Evolutionary conservation across 1,139 yeast genomes (phyloP).

Genomic region (Saccharomyces hybrid): DNA sequence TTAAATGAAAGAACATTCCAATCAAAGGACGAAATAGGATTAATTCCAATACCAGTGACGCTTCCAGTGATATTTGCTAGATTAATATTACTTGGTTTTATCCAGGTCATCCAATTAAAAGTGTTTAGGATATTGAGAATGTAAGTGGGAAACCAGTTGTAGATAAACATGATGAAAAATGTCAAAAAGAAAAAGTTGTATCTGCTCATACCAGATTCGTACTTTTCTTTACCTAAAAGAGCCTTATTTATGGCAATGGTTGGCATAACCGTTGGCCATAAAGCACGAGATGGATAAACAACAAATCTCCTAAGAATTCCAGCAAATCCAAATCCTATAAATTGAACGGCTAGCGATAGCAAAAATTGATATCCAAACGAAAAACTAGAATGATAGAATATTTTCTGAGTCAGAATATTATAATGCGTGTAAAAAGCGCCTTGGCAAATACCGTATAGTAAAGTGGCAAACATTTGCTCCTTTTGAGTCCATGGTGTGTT

Average conservation of each 20-base stretch:
- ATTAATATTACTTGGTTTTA: constrained; percentile 45
- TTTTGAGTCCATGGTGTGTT: constrained; percentile 62
- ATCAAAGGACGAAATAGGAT: constrained; percentile 47
- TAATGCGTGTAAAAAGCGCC: constrained; percentile 39
- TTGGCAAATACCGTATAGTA: constrained; percentile 39
- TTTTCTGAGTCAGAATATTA: constrained; percentile 41
- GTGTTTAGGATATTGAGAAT: constrained; percentile 17
- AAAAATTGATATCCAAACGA: constrained; percentile 45
- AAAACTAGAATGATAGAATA: constrained; percentile 38
- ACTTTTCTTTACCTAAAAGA: constrained; percentile 38
- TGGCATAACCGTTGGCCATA: constrained; percentile 54
- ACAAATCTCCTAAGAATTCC: constrained; percentile 52
- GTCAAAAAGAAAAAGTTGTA: constrained; percentile 40
- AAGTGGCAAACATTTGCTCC: constrained; percentile 59
- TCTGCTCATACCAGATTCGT: constrained; percentile 42
- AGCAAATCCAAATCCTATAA: constrained; percentile 57
- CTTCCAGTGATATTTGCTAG: constrained; percentile 51
- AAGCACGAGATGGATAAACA: constrained; percentile 47
- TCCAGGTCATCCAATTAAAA: constrained; percentile 64
- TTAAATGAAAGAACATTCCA: constrained; percentile 39
- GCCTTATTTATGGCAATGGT: constrained; percentile 52
- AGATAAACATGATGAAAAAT: constrained; percentile 38
- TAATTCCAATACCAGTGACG: constrained; percentile 45
- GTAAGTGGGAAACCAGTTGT: constrained; percentile 50
- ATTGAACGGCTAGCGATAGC: constrained; percentile 47